A percentile compares a stretch with the other conserved stretches of the same genome.
Conservation (phyloP, 805 yeast genomes). For the Candida koratica region DNA sequence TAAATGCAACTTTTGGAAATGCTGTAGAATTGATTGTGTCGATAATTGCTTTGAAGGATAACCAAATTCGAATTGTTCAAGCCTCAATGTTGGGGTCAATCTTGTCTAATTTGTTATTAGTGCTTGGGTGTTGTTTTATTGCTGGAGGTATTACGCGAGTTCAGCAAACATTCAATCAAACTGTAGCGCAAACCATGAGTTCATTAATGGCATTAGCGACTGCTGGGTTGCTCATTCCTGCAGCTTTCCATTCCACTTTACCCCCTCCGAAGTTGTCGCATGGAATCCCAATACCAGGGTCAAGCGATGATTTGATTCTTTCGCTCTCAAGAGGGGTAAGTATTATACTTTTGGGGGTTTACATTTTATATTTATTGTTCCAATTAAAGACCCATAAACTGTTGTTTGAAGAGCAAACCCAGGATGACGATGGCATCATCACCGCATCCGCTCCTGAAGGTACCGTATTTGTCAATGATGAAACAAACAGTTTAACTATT, state of each 20-base stretch:
- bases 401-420: constrained; percentile 56
- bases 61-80: constrained; percentile 91
- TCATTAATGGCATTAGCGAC: constrained; percentile 89
- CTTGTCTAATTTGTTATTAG: constrained; percentile 80
- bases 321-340: constrained; percentile 83
- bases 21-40: constrained; percentile 97
- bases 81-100: constrained; percentile 97
- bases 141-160: constrained; percentile 87
- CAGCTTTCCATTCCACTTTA: constrained; percentile 86
- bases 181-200: constrained; percentile 97
- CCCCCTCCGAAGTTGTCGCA: constrained; percentile 41
- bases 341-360: constrained; percentile 69
- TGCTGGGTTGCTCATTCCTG: constrained; percentile 86
- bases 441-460: constrained; percentile 24
- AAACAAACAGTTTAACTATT: constrained; percentile 44
- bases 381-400: constrained; percentile 83
- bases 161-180: constrained; percentile 87
- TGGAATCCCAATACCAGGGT: constrained; percentile 39
- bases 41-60: constrained; percentile 77
- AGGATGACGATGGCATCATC: constrained; percentile 37
- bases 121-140: constrained; percentile 91
- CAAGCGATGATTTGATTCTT: constrained; percentile 50
- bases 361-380: constrained; percentile 75
- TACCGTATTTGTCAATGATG: constrained; percentile 13
- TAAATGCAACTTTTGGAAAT: constrained; percentile 96